These are phyloP conservation scores for Pseudocohnilembus persalinus DNA, from an alignment of 169 alveolate species.

Conservation along the genomic window DNA sequence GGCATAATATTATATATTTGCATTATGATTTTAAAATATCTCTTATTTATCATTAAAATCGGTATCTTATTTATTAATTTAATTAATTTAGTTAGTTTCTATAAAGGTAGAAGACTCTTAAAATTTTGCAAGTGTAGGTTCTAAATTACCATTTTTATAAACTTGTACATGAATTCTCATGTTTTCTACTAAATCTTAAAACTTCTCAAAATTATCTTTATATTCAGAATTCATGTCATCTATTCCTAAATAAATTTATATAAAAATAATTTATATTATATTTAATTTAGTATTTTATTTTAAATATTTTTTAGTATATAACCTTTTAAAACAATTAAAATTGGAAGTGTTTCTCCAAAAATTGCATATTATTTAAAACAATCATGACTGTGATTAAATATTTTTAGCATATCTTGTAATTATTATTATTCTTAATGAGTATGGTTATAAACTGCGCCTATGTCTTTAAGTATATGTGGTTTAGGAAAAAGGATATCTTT, in stretches of 20 bases:
- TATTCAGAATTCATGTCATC: background rate
- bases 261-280: no score
- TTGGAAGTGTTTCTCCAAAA: background rate
- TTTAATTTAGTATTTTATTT: no score
- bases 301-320: no score
- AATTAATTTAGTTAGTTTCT: background rate
- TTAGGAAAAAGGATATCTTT: background rate
- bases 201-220: background rate
- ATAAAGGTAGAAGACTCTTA: background rate
- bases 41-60: background rate
- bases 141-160: background rate
- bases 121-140: background rate
- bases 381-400: background rate
- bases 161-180: background rate
- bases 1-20: background rate
- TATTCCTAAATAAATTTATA: background rate
- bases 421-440: no score
- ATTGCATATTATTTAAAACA: background rate
- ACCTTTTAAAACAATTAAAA: background rate
- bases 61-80: background rate
- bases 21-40: no score
- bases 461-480: background rate
- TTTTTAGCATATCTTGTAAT: background rate
- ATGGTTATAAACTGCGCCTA: background rate
- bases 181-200: background rate